Evolutionary conservation across 2,329 filamentous ascomycete genomes (phyloP), one percentile per base, ranked within the genome.

Genomic region (Samsoniella hepiali): DNA sequence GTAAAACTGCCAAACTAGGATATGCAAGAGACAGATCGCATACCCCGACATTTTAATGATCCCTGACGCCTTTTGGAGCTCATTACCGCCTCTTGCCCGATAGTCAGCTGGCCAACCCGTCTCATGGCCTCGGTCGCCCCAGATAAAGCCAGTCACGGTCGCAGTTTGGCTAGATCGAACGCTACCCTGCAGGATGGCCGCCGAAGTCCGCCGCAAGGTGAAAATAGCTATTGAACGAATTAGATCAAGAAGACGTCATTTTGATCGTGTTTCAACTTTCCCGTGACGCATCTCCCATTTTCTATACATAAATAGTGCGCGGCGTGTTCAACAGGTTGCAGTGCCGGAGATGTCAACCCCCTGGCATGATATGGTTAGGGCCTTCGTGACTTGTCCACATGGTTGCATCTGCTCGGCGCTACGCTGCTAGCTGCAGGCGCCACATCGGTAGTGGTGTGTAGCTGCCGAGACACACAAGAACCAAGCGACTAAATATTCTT

Each of bases 321-420:
- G 7, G 31, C 40, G 29, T 13, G 11, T 17, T 29, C 1, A 22
- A 27, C 5, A 31, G 29, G 58, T 45, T 53, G 9, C 47, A 38
- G 3, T 34, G 45, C 10, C 38, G 9, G n/a, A 38, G 31, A 17
- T 32, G 17, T 10, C 49, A 45, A 36, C 42, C n/a, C 3, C 5
- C 4, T 17, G 17, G 9, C 22, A 8, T 11, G 17, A 42, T 17
- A 47, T n/a, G 11, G 34, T 31, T 36, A 31, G 31, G 8, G 7
- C 13, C 13, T 49, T 13, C 60, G 60, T 62, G 60, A 62, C 60
- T 36, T 31, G 60, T 50, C 42, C 60, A 62, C 60, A 62, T 62
- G 60, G 51, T 44, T 62, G 45, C 44, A 57, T 27, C 29, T 40
- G 32, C n/a, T 61, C 11, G 1, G 13, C 29, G 38, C 45, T 5